Base-by-base conservation (phyloP, 352 stramenopile species). In the Saprolegnia parasitica region DNA sequence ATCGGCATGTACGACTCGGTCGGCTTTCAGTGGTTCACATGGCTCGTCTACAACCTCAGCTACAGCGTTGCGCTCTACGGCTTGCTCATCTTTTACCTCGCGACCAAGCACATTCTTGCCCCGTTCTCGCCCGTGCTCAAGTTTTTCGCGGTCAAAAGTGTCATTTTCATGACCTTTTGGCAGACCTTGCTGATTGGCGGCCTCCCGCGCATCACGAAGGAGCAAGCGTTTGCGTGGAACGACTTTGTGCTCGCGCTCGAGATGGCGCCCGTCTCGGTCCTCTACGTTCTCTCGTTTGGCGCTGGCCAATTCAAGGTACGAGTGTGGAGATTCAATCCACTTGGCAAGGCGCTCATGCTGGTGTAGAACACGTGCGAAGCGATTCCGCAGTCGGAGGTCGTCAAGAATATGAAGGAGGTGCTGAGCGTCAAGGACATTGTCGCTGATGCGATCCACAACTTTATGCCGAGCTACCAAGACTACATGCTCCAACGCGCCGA, bases 121-220 rank as follows among this genome's bases (percentile, higher is more conserved):
- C 79, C 81, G 26, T 93, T 93, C 67, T 86, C 86, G 68, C 91
- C 91, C 11, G 84, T 97, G 50, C 78, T 95, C 71, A 98, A 98
- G 79, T 98, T 98, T 67, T 87, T 97, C 56, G 88, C 89, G 0
- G 90, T 98, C 62, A 98, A 98, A 75, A 81, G 77, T 57, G 86
- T 98, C 63, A 89, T 98, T 39, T 98, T 98, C 68, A 82, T 96
- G 50, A 97, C 90, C 26, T 98, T 96, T 75, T 98, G 91, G 86
- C 91, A 98, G 71, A 92, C 77, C 56, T 72, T 90, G 32, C 66
- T 96, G 45, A 81, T 98, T n/a, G 76, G 88, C 39, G 85, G 96
- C 39, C 80, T 96, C 29, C 89, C 89, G 0, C 83, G 85, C 35
- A 90, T 96, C 72, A 90, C 84, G 16, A 89, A 88, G 67, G 80